phyloP scores from a whole-genome alignment of 768 basidiomycete species.

The Lenzites betulinus region DNA sequence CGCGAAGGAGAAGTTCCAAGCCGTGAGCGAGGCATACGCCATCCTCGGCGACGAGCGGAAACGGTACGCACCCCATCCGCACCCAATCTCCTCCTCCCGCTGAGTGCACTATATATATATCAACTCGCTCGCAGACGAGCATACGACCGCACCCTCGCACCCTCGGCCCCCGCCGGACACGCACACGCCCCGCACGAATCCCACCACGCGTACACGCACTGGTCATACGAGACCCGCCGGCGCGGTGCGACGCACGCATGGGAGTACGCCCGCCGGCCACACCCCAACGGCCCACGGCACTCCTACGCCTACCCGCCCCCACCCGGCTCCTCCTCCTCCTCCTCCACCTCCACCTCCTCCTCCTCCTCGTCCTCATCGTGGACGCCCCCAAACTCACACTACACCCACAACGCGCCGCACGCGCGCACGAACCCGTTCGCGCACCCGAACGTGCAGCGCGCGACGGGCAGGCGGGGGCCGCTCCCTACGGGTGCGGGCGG shows the following conservation, averaged over 20 bases:
- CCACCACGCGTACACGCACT: slow-evolving; percentile 22
- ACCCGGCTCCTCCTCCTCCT: not conserved
- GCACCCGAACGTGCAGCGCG: slow-evolving; percentile 29
- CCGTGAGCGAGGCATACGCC: slow-evolving; percentile 49
- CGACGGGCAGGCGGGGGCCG: slow-evolving; percentile 25
- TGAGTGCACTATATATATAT: not conserved
- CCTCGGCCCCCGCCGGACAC: not conserved
- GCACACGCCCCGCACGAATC: slow-evolving; percentile 18
- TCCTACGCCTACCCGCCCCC: slow-evolving; percentile 18
- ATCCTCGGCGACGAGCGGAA: slow-evolving; percentile 47
- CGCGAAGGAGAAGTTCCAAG: slow-evolving; percentile 45
- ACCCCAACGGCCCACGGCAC: slow-evolving; percentile 5
- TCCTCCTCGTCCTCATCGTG: not conserved
- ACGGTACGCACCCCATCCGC: slow-evolving; percentile 33
- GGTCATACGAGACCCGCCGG: slow-evolving; percentile 32
- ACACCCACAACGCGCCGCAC: slow-evolving; percentile 10
- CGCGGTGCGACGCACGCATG: slow-evolving; percentile 42
- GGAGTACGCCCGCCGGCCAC: slow-evolving; percentile 31
- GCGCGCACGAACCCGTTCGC: slow-evolving; percentile 28
- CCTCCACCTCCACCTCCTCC: too few species aligned
- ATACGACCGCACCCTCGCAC: slow-evolving; percentile 35
- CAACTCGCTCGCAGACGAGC: slow-evolving; percentile 30
- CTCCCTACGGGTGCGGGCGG: slow-evolving; percentile 4
- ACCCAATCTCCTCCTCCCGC: not conserved
- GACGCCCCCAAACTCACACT: not conserved